Percentiles rank a stretch among this genome's conserved stretches.
Evolutionary conservation across 768 basidiomycete genomes (phyloP).

Genomic region (Macrolepiota dolichaula): DNA sequence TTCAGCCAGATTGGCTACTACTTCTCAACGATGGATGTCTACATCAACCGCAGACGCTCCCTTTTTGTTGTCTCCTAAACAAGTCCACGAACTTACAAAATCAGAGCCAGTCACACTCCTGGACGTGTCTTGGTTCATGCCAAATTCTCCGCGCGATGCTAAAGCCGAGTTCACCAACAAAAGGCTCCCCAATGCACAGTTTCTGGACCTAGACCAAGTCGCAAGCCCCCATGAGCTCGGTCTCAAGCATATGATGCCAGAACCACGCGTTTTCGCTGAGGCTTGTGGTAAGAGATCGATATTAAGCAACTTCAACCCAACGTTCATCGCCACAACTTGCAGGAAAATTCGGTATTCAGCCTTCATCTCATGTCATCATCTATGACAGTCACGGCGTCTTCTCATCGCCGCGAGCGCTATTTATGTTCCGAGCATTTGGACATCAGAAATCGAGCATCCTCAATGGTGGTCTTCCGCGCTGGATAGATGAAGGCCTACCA

Average conservation of each 20-base stretch:
- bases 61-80: slow-evolving; percentile 49
- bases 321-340: background rate
- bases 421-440: slow-evolving; percentile 92
- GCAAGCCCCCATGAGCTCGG: slow-evolving; percentile 72
- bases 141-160: slow-evolving; percentile 71
- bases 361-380: slow-evolving; percentile 77
- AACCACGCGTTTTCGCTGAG: slow-evolving; percentile 61
- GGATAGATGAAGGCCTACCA: slow-evolving; percentile 66
- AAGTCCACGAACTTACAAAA: slow-evolving; percentile 36
- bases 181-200: slow-evolving; percentile 69
- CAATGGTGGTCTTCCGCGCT: slow-evolving; percentile 88
- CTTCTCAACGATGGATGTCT: slow-evolving; percentile 34
- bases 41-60: slow-evolving; percentile 29
- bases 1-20: background rate
- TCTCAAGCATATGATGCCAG: slow-evolving; percentile 94
- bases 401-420: slow-evolving; percentile 88
- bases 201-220: slow-evolving; percentile 79
- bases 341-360: slow-evolving; percentile 71
- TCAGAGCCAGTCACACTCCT: slow-evolving; percentile 42
- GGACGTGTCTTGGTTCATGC: slow-evolving; percentile 95
- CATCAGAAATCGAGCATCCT: slow-evolving; percentile 84
- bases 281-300: slow-evolving; percentile 64
- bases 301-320: background rate
- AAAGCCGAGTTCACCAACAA: slow-evolving; percentile 63
- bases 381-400: slow-evolving; percentile 93